Percentiles rank a stretch among this genome's conserved stretches.
Evolutionary conservation across 176 grass and related monocot species (phyloP).

Genomic region (Otatea glauca): DNA sequence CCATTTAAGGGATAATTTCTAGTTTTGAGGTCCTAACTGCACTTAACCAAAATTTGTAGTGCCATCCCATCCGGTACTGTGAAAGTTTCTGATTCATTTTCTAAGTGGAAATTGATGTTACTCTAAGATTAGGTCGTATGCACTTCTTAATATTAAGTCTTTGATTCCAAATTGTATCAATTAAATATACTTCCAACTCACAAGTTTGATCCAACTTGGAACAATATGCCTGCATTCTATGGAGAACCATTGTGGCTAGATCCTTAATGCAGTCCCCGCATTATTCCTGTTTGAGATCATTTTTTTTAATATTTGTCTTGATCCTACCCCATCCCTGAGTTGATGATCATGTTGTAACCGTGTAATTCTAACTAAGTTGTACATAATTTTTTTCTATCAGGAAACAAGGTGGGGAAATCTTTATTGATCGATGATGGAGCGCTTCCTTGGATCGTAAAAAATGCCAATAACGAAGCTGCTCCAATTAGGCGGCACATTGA

Average conservation of each 20-base stretch:
- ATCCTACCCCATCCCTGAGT: neutral
- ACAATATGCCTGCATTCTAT: neutral
- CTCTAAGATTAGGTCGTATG: neutral
- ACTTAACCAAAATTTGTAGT: neutral
- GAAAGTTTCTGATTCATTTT: neutral
- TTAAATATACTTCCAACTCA: neutral
- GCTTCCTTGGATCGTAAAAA: slow-evolving; percentile 97
- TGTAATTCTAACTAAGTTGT: slow-evolving; percentile 28
- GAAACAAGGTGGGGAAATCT: slow-evolving; percentile 82
- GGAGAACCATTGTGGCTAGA: slow-evolving; percentile 21
- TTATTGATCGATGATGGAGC: slow-evolving; percentile 90
- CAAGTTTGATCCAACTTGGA: neutral
- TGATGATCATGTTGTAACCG: slow-evolving; percentile 8
- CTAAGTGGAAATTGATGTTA: neutral
- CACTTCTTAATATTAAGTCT: neutral
- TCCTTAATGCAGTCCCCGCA: neutral
- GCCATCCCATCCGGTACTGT: neutral
- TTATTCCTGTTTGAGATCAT: neutral
- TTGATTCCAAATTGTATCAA: neutral
- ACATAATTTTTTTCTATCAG: slow-evolving; percentile 46
- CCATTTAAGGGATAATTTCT: neutral
- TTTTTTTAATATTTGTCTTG: neutral
- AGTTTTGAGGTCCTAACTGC: neutral
- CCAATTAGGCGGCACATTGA: slow-evolving; percentile 97
- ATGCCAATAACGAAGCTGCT: slow-evolving; percentile 96